phyloP scores from a whole-genome alignment of 2,329 filamentous ascomycete genomes.

The Cyclaneusma minus region DNA sequence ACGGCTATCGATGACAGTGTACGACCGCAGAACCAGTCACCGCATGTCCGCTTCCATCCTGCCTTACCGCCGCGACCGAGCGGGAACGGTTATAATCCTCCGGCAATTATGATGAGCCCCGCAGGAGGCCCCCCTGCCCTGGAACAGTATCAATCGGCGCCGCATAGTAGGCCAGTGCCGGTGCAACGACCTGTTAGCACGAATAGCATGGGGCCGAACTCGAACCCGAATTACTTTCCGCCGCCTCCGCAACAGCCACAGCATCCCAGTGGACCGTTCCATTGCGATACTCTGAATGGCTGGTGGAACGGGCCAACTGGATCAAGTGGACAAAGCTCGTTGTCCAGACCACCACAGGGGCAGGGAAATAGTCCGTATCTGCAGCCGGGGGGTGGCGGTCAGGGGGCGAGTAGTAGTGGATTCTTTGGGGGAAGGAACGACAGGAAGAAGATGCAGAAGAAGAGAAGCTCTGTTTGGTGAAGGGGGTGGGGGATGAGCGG shows the following conservation, averaged over 20 bases:
- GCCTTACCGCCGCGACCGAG: constrained; percentile 7
- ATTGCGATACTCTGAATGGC: constrained; percentile 4
- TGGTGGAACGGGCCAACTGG: constrained; percentile 2
- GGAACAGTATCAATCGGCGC: constrained; percentile 13
- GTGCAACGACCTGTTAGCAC: constrained; percentile 14
- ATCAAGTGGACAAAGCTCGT: constrained; percentile 1
- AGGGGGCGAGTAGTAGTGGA: constrained; percentile 26
- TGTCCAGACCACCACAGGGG: constrained; percentile 3
- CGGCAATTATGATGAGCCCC: constrained; percentile 2
- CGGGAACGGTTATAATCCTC: background rate
- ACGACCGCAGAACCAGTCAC: constrained; percentile 1
- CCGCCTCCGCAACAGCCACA: background rate
- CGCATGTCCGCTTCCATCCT: constrained; percentile 6
- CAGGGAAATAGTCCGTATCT: constrained; percentile 11
- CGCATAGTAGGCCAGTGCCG: constrained; percentile 12
- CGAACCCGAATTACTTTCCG: too few relatives aligned
- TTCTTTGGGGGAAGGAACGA: constrained; percentile 22
- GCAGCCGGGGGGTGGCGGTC: constrained; percentile 12
- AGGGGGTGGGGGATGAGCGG: too few relatives aligned
- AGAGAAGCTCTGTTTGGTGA: too few relatives aligned
- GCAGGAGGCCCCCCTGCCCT: constrained; percentile 5
- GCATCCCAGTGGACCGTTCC: constrained; percentile 1
- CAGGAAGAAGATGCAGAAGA: constrained; percentile 18
- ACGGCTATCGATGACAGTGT: constrained; percentile 2
- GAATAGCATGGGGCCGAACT: too few relatives aligned